Conservation (phyloP, 2,329 filamentous ascomycete species). For the Coniella lustricola region DNA sequence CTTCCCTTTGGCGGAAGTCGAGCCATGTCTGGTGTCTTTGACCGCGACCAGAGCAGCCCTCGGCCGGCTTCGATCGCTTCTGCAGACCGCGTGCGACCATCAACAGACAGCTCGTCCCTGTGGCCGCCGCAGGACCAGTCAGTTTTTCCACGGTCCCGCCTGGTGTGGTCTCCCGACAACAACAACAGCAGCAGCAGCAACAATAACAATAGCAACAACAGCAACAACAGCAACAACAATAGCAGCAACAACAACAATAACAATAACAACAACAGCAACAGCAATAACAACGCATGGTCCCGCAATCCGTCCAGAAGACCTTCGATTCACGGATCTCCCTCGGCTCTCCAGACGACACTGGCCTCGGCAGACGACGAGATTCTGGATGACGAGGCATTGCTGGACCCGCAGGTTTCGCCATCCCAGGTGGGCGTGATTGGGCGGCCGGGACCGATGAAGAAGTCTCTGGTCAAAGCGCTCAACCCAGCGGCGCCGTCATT, state of each 20-base stretch:
- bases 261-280: too few relatives aligned
- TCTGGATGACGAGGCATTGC: conserved; percentile 48
- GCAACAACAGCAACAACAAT: too few relatives aligned
- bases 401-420: conserved; percentile 45
- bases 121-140: conserved; percentile 53
- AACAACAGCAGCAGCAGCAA: too few relatives aligned
- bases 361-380: conserved; percentile 60
- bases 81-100: conserved; percentile 66
- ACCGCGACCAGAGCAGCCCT: conserved; percentile 52
- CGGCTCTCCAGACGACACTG: conserved; percentile 51
- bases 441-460: conserved; percentile 52
- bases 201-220: too few relatives aligned
- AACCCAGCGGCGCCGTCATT: conserved; percentile 90
- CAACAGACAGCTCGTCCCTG: conserved; percentile 70
- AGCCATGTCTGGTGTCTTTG: conserved; percentile 40
- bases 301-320: conserved; percentile 72
- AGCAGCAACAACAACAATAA: too few relatives aligned
- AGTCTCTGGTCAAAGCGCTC: conserved; percentile 53
- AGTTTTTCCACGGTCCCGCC: conserved; percentile 25
- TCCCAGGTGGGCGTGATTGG: conserved; percentile 68
- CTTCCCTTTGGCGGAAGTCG: conserved; percentile 42
- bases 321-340: conserved; percentile 71
- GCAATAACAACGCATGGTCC: conserved; percentile 47
- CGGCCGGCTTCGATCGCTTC: conserved; percentile 64
- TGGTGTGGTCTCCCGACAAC: conserved; percentile 30